Percentiles rank a stretch among this genome's conserved stretches.
phyloP scores from a whole-genome alignment of 225 moss, liverwort and hornwort species.

The Polytrichum commune region DNA sequence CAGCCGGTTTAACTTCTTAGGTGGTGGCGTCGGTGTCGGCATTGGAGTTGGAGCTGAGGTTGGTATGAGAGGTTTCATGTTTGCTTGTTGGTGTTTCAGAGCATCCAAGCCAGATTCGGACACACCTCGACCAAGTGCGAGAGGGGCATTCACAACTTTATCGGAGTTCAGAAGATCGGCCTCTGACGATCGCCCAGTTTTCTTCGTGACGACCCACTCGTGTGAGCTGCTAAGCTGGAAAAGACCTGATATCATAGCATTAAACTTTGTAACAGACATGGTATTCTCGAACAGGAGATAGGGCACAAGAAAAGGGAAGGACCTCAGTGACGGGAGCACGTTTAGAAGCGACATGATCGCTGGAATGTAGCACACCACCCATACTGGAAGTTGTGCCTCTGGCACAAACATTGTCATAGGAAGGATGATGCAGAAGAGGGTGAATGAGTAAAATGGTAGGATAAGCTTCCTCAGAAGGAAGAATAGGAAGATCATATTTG shows the following conservation, averaged over 20 bases:
- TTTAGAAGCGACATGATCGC: slow-evolving; percentile 60
- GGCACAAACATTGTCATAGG: slow-evolving; percentile 73
- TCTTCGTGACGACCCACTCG: slow-evolving; percentile 69
- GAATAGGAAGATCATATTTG: slow-evolving; percentile 62
- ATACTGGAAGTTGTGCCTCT: slow-evolving; percentile 58
- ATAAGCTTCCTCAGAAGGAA: slow-evolving; percentile 65
- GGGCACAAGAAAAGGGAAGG: slow-evolving; percentile 61
- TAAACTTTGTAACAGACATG: slow-evolving; percentile 71
- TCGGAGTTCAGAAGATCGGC: slow-evolving; percentile 42
- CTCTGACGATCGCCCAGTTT: slow-evolving; percentile 46
- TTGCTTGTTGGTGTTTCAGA: slow-evolving; percentile 32
- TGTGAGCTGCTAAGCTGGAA: slow-evolving; percentile 60
- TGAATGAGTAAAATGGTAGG: slow-evolving; percentile 64
- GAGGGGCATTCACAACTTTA: slow-evolving; percentile 23
- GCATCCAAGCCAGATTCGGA: slow-evolving; percentile 46
- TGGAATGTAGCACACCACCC: slow-evolving; percentile 68
- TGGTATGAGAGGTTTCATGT: slow-evolving; percentile 29
- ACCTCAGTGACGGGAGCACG: slow-evolving; percentile 48
- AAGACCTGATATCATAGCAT: slow-evolving; percentile 67
- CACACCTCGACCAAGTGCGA: slow-evolving; percentile 35
- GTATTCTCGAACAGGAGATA: slow-evolving; percentile 63
- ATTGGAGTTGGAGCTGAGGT: slow-evolving; percentile 21
- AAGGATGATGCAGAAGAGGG: slow-evolving; percentile 68
- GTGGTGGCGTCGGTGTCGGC: slow-evolving; percentile 3
- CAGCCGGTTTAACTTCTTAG: slow-evolving; percentile 43